Percentiles rank a stretch among this genome's conserved stretches.
phyloP scores from a whole-genome alignment of 1,139 yeast species.

The Geotrichum fermentans region DNA sequence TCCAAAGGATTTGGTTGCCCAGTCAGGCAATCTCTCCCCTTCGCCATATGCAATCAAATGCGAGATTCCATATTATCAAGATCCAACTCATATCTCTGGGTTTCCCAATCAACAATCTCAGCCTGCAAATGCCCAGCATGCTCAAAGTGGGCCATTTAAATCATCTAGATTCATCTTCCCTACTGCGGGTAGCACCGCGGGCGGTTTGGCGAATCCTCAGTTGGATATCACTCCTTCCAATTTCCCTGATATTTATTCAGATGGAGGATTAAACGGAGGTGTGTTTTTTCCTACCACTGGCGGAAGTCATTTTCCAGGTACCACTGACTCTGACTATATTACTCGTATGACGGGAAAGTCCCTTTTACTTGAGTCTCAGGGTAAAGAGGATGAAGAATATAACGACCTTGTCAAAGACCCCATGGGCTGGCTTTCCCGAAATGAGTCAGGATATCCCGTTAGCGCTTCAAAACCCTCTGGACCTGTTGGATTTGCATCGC shows the following conservation, averaged over 20 bases:
- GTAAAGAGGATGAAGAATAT: constrained; percentile 33
- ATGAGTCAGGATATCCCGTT: constrained; percentile 22
- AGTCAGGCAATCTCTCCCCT: constrained; percentile 16
- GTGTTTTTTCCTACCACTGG: constrained; percentile 34
- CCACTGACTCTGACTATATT: constrained; percentile 15
- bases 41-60: constrained; percentile 27
- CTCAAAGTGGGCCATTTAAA: constrained; percentile 5
- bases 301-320: constrained; percentile 28
- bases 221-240: constrained; percentile 23
- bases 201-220: constrained; percentile 4
- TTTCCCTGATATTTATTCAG: constrained; percentile 19
- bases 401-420: constrained; percentile 35
- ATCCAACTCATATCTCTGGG: neutral
- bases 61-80: constrained; percentile 25
- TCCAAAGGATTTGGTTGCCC: constrained; percentile 17
- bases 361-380: constrained; percentile 33
- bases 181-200: constrained; percentile 17
- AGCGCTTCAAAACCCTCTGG: constrained; percentile 35
- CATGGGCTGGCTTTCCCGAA: constrained; percentile 27
- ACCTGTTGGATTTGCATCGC: constrained; percentile 13
- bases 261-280: constrained; percentile 17
- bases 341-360: constrained; percentile 31
- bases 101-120: constrained; percentile 8
- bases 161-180: constrained; percentile 20
- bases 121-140: constrained; percentile 2